These are phyloP conservation scores for Trichosporon sp. DNA, from an alignment of 1,284 basidiomycete species.

Conservation along the genomic window DNA sequence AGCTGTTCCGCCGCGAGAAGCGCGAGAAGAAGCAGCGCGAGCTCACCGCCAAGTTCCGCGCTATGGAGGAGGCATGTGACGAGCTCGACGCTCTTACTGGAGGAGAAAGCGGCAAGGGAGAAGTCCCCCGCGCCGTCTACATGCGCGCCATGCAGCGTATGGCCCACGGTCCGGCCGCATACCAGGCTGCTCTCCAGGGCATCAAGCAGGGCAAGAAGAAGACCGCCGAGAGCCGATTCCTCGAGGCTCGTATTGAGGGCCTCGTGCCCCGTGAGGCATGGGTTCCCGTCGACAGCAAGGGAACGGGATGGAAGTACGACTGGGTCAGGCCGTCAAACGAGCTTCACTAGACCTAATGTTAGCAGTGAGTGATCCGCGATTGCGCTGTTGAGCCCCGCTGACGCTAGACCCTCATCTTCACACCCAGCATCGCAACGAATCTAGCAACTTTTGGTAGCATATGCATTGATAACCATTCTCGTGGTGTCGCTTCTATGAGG, in stretches of 20 bases:
- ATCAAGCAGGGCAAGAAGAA: constrained; percentile 56
- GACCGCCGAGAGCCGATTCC: constrained; percentile 58
- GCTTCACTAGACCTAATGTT: neutral
- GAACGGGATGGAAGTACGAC: constrained; percentile 44
- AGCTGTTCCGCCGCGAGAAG: constrained; percentile 68
- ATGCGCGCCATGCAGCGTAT: constrained; percentile 63
- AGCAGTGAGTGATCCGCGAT: neutral
- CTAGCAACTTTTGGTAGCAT: constrained; percentile 6
- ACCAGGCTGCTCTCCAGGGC: constrained; percentile 12
- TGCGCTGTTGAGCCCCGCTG: neutral
- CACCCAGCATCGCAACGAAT: neutral
- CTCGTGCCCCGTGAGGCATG: constrained; percentile 61
- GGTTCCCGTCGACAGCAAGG: constrained; percentile 46
- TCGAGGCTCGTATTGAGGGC: constrained; percentile 71
- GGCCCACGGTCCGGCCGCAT: constrained; percentile 51
- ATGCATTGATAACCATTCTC: constrained; percentile 11
- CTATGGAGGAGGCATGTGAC: constrained; percentile 74
- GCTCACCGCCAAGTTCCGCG: constrained; percentile 64
- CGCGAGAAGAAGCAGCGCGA: constrained; percentile 64
- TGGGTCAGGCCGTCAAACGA: constrained; percentile 37
- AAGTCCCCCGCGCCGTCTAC: constrained; percentile 52
- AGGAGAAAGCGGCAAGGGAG: constrained; percentile 12
- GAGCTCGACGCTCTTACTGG: constrained; percentile 57
- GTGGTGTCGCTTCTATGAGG: neutral
- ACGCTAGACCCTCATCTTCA: neutral